Conservation (phyloP, 768 basidiomycete species). For the Boletus vinaceobasis region DNA sequence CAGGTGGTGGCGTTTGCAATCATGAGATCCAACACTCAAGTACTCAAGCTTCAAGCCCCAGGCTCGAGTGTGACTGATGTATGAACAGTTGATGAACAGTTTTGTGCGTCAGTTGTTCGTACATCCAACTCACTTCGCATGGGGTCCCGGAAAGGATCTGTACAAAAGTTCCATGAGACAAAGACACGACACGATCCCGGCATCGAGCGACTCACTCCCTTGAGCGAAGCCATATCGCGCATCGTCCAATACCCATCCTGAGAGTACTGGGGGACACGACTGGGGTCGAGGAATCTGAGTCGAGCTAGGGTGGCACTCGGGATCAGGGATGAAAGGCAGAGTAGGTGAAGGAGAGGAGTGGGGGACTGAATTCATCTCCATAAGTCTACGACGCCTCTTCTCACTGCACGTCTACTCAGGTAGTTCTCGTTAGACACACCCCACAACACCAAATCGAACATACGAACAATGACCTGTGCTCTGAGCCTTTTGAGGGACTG, state of each 20-base stretch:
- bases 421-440: neutral
- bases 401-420: neutral
- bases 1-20: too few relatives aligned
- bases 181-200: neutral
- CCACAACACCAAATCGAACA: neutral
- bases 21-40: too few relatives aligned
- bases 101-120: conserved; percentile 6
- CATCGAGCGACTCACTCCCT: neutral
- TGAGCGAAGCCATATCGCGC: neutral
- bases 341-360: neutral
- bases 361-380: neutral
- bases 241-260: neutral
- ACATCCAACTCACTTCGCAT: conserved; percentile 8
- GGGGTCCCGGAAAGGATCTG: neutral
- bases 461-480: conserved; percentile 1
- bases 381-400: neutral
- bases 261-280: conserved; percentile 3
- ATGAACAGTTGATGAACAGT: neutral
- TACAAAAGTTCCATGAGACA: neutral
- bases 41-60: too few relatives aligned
- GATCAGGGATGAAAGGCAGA: neutral
- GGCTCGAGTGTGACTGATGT: conserved; percentile 6
- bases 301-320: neutral
- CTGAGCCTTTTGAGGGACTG: neutral
- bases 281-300: neutral